Base-by-base conservation (phyloP, 2,329 filamentous ascomycete genomes). In the Monosporascus sp. region DNA sequence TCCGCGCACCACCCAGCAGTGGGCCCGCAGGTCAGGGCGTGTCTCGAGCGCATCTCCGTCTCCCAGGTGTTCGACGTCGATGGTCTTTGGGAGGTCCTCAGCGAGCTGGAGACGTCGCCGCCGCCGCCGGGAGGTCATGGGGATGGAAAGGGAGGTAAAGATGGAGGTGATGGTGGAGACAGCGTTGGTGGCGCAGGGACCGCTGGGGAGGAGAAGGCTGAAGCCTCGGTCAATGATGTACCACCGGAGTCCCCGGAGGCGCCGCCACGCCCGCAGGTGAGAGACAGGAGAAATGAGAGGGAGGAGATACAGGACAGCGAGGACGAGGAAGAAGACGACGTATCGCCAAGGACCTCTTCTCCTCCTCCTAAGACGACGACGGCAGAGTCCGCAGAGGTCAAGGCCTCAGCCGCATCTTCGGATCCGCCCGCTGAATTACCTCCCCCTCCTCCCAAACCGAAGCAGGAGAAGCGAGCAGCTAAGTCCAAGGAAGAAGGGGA, bases 61-160 rank as follows among this genome's bases (percentile, higher is more conserved):
- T 79, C 79, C 24, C 72, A 78, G 24, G 75, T 85, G 1, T 86
- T 86, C 58, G 81, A 84, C 54, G 59, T 82, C 11, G 75, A 83
- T 46, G 83, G 83, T 0, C 59, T 86, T 18, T 77, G 73, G 73
- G 80, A 85, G 62, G 80, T 80, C 1, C 60, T 86, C 36, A 67
- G 63, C 2, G 83, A 86, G 59, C 58, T 83, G 37, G 72, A 76
- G 50, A 43, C 50, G 20, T 52, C 57, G 8, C 46, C 52, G 14
- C 31, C 49, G 35, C 24, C 45, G 38, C 24, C 24, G 25, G 25
- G 7, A 38, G 11, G 38, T 41, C 17, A 49, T 47, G 24, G 25
- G 48, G 25, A 27, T 14, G 27, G 46, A 49, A 27, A 31, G 11
- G 18, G 44, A 18, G 20, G 41, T 51, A 25, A 37, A 50, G 48